Base-by-base conservation (phyloP, 108 stramenopile species). In the Stephanodiscus triporus region DNA sequence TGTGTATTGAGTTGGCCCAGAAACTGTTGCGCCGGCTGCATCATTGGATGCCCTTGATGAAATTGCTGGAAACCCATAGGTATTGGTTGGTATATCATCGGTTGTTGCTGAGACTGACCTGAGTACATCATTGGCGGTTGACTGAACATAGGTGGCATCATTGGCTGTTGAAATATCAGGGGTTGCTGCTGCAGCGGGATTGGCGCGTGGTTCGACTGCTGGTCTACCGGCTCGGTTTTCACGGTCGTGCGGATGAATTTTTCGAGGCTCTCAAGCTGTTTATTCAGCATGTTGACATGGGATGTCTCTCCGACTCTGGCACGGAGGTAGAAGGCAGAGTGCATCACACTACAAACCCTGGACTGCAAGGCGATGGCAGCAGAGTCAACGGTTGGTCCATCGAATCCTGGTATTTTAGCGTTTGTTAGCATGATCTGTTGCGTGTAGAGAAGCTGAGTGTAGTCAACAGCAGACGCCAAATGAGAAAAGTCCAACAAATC, bases 281-380 rank as follows among this genome's bases (percentile, higher is more conserved):
- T 80, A 34, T 78, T 81, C 16, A 95, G 73, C 88, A 90, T 92
- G 32, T 60, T 83, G 19, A 76, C 51, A 72, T 95, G 91, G 5
- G 85, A 83, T 16, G 71, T 72, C 45, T 91, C 89, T 19, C 90
- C 90, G 23, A 95, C 87, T 56, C 87, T 69, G 4, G 77, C 74
- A 48, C 90, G 78, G 20, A 95, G 75, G 67, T 84, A 92, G 64
- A 95, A 95, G 0, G 94, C 94, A 6, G 94, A 89, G 73, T 95
- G 94, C 73, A 95, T 63, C 60, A 89, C 88, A 34, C 89, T 80
- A 42, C 94, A 95, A 19, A 95, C 80, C 68, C 78, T 86, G 9
- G 90, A 49, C 66, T 95, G 94, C 14, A 78, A 63, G 6, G 78
- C 54, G 17, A 95, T 70, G 34, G 81, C 79, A 3, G 54, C 7